Percentiles rank a stretch among this genome's conserved stretches.
phyloP scores from a whole-genome alignment of 352 stramenopile genomes.

The Phytophthora ohioensis region DNA sequence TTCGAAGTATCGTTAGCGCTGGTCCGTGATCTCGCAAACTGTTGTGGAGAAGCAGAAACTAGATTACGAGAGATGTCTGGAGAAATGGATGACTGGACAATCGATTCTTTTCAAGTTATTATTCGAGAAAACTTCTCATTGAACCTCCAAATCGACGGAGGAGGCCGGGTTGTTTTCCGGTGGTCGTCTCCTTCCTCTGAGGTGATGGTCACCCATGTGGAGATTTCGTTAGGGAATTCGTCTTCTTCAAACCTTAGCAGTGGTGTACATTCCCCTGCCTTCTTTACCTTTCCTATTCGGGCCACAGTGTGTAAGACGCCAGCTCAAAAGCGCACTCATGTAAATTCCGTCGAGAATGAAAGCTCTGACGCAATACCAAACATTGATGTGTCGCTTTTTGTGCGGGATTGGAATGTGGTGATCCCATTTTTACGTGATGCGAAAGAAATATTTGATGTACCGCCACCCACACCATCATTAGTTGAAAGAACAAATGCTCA shows the following conservation, averaged over 20 bases:
- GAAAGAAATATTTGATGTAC: neutral
- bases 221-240: slow-evolving; percentile 14
- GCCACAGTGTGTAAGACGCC: slow-evolving; percentile 24
- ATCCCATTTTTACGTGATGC: slow-evolving; percentile 32
- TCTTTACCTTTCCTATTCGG: slow-evolving; percentile 11
- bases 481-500: slow-evolving; percentile 23
- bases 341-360: slow-evolving; percentile 21
- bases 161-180: slow-evolving; percentile 20
- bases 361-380: neutral
- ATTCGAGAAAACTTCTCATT: slow-evolving; percentile 30
- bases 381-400: slow-evolving; percentile 7
- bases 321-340: slow-evolving; percentile 34
- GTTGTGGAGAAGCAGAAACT: slow-evolving; percentile 14
- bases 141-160: slow-evolving; percentile 18
- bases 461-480: slow-evolving; percentile 20
- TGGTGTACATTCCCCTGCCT: slow-evolving; percentile 8
- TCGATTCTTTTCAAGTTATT: slow-evolving; percentile 27
- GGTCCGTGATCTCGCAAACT: slow-evolving; percentile 23
- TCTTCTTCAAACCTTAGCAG: neutral
- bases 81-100: neutral
- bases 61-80: neutral
- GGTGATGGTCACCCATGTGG: slow-evolving; percentile 8
- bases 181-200: slow-evolving; percentile 25
- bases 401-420: slow-evolving; percentile 20
- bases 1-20: slow-evolving; percentile 22